Evolutionary conservation across 2,329 filamentous ascomycete species (phyloP), one percentile per base, ranked within the genome.

Genomic region (Fusarium cyanostomum): DNA sequence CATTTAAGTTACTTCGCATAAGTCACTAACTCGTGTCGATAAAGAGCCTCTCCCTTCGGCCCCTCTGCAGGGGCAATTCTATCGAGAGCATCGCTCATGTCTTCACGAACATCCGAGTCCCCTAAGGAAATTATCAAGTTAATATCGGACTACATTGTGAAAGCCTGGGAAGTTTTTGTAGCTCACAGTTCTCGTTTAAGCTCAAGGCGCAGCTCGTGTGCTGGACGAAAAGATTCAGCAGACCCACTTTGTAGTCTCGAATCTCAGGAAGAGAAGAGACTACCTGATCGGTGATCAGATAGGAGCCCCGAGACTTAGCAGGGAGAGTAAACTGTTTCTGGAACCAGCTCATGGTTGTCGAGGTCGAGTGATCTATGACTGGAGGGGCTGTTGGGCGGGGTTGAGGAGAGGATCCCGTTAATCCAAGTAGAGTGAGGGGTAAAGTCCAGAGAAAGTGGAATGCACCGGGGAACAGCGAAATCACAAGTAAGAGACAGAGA

Each of bases 61-160:
- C 96, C 94, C 6, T 78, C 77, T 72, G 92, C 91, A 0, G 94
- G 93, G 37, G 90, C 95, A 71, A 99, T 91, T 39, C 93, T 84
- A 77, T 99, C 94, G 66, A 99, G 82, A 42, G 94, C 92, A 80
- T 97, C 92, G 73, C 87, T 92, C 94, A 98, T 97, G 77, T 99
- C 93, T 35, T 85, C 85, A 56, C 93, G 86, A n/a, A 99, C 95
- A 78, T 96, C 92, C 41, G 75, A 73, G 72, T 94, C 92, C 92
- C 75, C 75, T 75, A 7, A 8, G 39, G 16, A 33, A 8, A 27
- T 48, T n/a, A 34, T 18, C 10, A 33, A 18, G 16, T 52, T 77
- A 76, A 73, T 94, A 35, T 18, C n/a, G 12, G 16, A 24, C 21
- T 21, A 28, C 5, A 18, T 18, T 15, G 16, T 15, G 13, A n/a